A percentile compares a stretch with the other conserved stretches of the same genome.
Conservation (phyloP, 139 green algal species). For the Chlamydomonas sp. region DNA sequence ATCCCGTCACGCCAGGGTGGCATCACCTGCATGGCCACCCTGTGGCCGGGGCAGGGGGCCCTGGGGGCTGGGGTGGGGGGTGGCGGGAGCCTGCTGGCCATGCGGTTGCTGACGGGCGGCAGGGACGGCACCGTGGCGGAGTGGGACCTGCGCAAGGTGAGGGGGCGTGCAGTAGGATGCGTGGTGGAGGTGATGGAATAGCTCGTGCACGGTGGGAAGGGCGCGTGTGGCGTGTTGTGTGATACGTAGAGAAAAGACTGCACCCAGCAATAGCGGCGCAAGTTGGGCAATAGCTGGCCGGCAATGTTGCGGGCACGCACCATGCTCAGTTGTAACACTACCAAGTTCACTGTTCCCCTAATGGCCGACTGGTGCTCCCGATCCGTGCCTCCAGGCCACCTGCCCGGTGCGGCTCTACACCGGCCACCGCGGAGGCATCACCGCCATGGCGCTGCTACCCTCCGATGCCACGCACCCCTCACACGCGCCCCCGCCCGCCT, state of each 20-base stretch:
- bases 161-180: background rate
- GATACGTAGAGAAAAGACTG: no score
- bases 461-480: background rate
- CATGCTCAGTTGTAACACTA: no score
- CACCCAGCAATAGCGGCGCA: no score
- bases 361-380: no score
- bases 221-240: no score
- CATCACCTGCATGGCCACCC: background rate
- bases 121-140: constrained; percentile 15
- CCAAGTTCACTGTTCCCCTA: no score
- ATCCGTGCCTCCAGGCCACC: background rate
- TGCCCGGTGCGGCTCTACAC: constrained; percentile 9
- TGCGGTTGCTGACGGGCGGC: constrained; percentile 26
- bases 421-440: constrained; percentile 18
- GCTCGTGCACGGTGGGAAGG: no score
- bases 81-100: no score
- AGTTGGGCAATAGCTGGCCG: no score
- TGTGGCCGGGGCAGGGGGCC: no score
- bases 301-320: no score
- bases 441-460: constrained; percentile 5
- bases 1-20: constrained; percentile 10
- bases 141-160: constrained; percentile 31
- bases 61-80: no score
- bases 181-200: background rate
- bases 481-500: background rate